Evolutionary conservation across 306 rosid genomes (phyloP), one percentile per base, ranked within the genome.

Genomic region (Cucurbita pepo): DNA sequence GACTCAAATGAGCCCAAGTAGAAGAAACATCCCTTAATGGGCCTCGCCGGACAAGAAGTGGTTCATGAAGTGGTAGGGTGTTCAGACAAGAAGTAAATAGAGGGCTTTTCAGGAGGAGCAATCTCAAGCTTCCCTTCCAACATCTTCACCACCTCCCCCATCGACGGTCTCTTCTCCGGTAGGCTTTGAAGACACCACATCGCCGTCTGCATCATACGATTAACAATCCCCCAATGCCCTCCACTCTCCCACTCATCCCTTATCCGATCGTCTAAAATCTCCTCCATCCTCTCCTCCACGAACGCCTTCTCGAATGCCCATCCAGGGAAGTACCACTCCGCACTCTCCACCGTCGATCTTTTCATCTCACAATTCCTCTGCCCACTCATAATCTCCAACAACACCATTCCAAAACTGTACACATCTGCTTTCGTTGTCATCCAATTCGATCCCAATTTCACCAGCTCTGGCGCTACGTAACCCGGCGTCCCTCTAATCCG

Each of bases 131-230:
- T 90, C 67, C 97, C 97, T 82, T 94, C 98, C 48, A 94, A 43
- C 97, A 94, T 88, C 88, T 90, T 94, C n/a, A 96, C 96, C 14
- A 88, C 97, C 45, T 94, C 89, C 8, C 98, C 98, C 98, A 94
- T 94, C 1, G 98, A 79, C 13, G 97, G 98, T 78, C 98, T 85
- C 79, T 69, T 62, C 78, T 94, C 97, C 51, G 96, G 96, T 50
- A 86, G 82, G 34, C 84, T 89, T 15, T 94, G 97, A 16, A 94
- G 83, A 79, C 98, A 94, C 98, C 98, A 90, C 92, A 94, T 90
- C 0, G 98, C 90, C 13, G 98, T 90, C 80, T 85, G 82, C 10
- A 94, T 89, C 98, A 94, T 94, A 9, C 97, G 85, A 58, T 90
- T 84, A 34, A 94, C 88, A 84, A 87, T 69, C 0, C 83, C 89